Evolutionary conservation across 129 eudicot genomes (phyloP), one percentile per base, ranked within the genome.

Genomic region (Helianthus tuberosus): DNA sequence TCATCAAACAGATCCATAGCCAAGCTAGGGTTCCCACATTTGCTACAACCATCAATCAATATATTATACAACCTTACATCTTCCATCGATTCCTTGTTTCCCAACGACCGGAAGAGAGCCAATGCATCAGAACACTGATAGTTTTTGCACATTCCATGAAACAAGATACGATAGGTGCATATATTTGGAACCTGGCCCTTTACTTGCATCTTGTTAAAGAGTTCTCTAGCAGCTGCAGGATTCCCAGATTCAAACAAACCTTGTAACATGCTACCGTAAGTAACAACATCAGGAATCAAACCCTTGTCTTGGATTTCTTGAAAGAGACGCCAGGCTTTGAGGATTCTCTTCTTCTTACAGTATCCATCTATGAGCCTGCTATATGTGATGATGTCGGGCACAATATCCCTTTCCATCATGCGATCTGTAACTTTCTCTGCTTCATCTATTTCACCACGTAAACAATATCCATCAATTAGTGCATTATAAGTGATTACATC

Each of bases 381-480:
- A 66, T 72, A 79, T 17, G 78, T 79, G 66, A 79, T 16, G 13
- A 79, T 64, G 27, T 79, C 17, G 8, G 78, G 83, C 14, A 11
- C 14, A 68, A 75, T 17, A 38, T 59, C 51, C n/a, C 20, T 73
- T 20, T 61, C 53, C 65, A 51, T 29, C 80, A 80, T 69, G 5
- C 46, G 11, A 16, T 55, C 55, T 6, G 75, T 16, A 68, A 80
- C 76, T 49, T 75, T 15, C 3, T 25, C 8, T 0, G 82, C 85
- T 20, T 67, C 25, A 16, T 44, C 81, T 39, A 78, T 14, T 63
- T 78, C 63, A 17, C 81, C 89, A 14, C 75, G 48, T 47, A 74
- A 64, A 85, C 89, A 85, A 39, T 85, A 82, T 39, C 89, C 89
- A 62, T 77, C 71, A 5, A 77, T 62, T 0, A 77, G 16, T 20